phyloP scores from a whole-genome alignment of 164 flowering plant genomes.

The Magnolia kwangsiensis region DNA sequence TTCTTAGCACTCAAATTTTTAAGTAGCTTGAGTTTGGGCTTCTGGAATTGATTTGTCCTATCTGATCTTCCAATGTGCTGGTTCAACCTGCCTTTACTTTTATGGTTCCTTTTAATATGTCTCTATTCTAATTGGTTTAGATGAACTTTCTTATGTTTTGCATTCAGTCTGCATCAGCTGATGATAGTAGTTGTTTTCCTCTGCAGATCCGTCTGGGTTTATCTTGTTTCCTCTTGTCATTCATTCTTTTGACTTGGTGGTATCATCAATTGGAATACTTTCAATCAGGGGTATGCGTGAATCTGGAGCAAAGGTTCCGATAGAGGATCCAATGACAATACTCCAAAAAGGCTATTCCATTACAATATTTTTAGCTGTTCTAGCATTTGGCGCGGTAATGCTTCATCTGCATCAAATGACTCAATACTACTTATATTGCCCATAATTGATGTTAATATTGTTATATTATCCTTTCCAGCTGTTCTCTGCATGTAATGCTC shows the following conservation, averaged over 20 bases:
- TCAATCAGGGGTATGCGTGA: constrained; percentile 81
- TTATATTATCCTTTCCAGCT: not conserved
- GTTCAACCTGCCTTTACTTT: not conserved
- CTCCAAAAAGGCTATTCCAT: constrained; percentile 97
- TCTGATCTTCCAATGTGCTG: not conserved
- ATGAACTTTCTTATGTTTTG: not conserved
- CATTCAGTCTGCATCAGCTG: not conserved
- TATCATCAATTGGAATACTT: constrained; percentile 89
- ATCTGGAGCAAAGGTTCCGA: constrained; percentile 42
- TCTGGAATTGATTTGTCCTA: not conserved
- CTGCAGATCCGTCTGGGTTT: constrained; percentile 97
- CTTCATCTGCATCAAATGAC: constrained; percentile 10
- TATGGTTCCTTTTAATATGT: not conserved
- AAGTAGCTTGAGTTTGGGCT: not conserved
- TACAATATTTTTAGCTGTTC: constrained; percentile 75
- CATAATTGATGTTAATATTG: no score
- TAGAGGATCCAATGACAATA: constrained; percentile 95
- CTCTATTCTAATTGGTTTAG: not conserved
- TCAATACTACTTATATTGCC: no score
- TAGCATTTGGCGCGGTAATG: constrained; percentile 85
- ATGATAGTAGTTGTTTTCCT: not conserved
- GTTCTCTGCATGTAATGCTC: not conserved
- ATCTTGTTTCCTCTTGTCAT: constrained; percentile 96
- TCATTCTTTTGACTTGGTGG: constrained; percentile 92
- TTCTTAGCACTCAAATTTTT: no score